phyloP scores from a whole-genome alignment of 495 filamentous ascomycete species.

The Penicillium subrubescens region DNA sequence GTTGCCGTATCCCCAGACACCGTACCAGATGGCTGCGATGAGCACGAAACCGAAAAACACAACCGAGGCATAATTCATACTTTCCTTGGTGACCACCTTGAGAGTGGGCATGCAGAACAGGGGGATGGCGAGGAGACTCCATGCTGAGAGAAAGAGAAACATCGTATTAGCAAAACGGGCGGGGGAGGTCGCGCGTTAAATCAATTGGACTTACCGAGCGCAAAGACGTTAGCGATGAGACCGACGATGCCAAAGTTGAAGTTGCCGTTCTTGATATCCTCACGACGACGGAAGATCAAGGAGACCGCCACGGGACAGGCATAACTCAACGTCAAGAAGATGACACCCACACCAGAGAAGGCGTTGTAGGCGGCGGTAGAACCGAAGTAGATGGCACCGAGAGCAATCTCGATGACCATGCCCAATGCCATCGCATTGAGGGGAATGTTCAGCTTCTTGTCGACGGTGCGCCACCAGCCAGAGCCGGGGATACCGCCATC shows the following conservation, averaged over 20 bases:
- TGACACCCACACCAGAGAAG: conserved; percentile 61
- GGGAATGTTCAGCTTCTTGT: conserved; percentile 52
- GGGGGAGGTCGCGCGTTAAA: not conserved
- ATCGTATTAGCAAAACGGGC: conserved; percentile 13
- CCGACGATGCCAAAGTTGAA: conserved; percentile 62
- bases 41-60: conserved; percentile 59
- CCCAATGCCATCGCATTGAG: conserved; percentile 53
- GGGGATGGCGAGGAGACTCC: conserved; percentile 61
- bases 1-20: conserved; percentile 54
- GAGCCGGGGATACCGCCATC: conserved; percentile 63
- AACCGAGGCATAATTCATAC: conserved; percentile 58
- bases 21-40: conserved; percentile 61
- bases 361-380: conserved; percentile 59
- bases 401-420: conserved; percentile 50
- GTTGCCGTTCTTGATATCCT: conserved; percentile 52
- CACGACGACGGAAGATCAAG: conserved; percentile 49
- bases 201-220: conserved; percentile 47
- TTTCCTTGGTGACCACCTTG: conserved; percentile 35
- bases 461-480: conserved; percentile 56
- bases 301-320: conserved; percentile 55
- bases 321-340: conserved; percentile 58
- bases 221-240: conserved; percentile 54
- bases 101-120: conserved; percentile 49
- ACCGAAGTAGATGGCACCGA: conserved; percentile 61
- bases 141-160: conserved; percentile 36